Percentiles rank a stretch among this genome's conserved stretches.
phyloP scores from a whole-genome alignment of 2,329 filamentous ascomycete genomes.

The Neonectria hederae region DNA sequence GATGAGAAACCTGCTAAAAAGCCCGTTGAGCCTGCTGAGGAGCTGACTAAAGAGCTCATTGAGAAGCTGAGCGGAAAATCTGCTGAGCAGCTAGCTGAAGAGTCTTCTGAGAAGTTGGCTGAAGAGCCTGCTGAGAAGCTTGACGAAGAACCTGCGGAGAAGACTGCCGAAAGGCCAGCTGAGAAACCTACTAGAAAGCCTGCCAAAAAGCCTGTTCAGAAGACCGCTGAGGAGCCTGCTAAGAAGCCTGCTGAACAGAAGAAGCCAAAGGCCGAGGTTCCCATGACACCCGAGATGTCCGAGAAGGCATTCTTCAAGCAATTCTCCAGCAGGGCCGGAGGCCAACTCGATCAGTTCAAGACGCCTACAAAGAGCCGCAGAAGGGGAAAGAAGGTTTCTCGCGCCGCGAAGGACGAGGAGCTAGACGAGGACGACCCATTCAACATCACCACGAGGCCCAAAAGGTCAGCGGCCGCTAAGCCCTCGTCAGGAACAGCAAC shows the following conservation, averaged over 20 bases:
- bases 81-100: neutral
- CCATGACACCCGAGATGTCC: neutral
- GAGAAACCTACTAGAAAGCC: neutral
- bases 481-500: neutral
- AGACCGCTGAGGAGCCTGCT: neutral
- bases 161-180: neutral
- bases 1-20: neutral
- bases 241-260: neutral
- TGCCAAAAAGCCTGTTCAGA: neutral
- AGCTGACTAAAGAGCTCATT: neutral
- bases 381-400: neutral
- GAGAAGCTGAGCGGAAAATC: neutral
- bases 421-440: slow-evolving; percentile 17
- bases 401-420: neutral
- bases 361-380: neutral
- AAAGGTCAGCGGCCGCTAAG: neutral
- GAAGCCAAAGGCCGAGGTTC: neutral
- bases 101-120: neutral
- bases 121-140: neutral
- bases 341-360: slow-evolving; percentile 18
- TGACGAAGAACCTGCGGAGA: neutral
- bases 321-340: slow-evolving; percentile 16
- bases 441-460: neutral
- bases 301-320: slow-evolving; percentile 16
- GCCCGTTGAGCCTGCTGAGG: neutral